Evolutionary conservation across 106 monocot species (phyloP).

Genomic region (Dendrobium catenatum): DNA sequence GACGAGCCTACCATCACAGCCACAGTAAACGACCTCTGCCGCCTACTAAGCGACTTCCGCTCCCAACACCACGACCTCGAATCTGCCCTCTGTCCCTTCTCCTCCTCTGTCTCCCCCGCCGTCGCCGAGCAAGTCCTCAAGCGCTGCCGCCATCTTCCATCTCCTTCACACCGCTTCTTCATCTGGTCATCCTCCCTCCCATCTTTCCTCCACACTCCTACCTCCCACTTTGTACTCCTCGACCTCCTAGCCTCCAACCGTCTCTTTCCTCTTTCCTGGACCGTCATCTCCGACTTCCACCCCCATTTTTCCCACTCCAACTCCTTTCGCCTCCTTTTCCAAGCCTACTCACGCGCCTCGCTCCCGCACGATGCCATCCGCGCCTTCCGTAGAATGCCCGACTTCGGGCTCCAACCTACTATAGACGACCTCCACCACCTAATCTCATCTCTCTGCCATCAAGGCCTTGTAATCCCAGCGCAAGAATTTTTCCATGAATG

Average conservation of each 20-base stretch:
- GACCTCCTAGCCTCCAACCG: slow-evolving; percentile 35
- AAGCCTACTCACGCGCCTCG: slow-evolving; percentile 47
- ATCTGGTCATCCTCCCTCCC: slow-evolving; percentile 37
- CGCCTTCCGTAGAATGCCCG: slow-evolving; percentile 53
- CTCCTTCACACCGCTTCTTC: slow-evolving; percentile 61
- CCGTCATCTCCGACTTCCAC: slow-evolving; percentile 43
- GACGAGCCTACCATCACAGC: not conserved
- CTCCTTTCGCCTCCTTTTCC: slow-evolving; percentile 59
- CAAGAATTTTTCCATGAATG: slow-evolving; percentile 25
- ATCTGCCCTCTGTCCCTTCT: slow-evolving; percentile 45
- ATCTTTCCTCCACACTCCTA: slow-evolving; percentile 19
- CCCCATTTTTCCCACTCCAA: not conserved
- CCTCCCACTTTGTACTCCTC: slow-evolving; percentile 34
- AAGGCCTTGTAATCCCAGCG: slow-evolving; percentile 40
- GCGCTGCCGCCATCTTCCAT: slow-evolving; percentile 45
- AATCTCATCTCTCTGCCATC: slow-evolving; percentile 42
- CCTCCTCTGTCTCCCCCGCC: slow-evolving; percentile 30
- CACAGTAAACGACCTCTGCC: slow-evolving; percentile 53
- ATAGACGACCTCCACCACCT: slow-evolving; percentile 51
- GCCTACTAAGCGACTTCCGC: slow-evolving; percentile 66
- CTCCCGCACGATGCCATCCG: slow-evolving; percentile 57
- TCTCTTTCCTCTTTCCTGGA: slow-evolving; percentile 67
- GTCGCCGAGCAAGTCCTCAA: slow-evolving; percentile 47
- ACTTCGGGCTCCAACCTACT: slow-evolving; percentile 44
- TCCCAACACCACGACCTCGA: slow-evolving; percentile 58